phyloP scores from a whole-genome alignment of 805 yeast genomes.

The Nadsonia fulvescens region DNA sequence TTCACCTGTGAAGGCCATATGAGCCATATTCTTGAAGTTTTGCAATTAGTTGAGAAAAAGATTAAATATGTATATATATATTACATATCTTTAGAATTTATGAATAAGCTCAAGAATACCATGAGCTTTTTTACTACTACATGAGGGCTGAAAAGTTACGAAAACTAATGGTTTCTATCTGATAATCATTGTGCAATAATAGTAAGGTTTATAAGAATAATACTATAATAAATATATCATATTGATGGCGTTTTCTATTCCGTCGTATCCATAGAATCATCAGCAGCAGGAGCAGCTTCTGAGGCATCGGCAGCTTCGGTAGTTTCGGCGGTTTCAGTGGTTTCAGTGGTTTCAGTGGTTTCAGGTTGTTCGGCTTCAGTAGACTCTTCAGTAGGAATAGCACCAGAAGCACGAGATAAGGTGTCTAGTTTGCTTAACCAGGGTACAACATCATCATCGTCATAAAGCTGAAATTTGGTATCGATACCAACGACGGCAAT shows the following conservation, averaged over 20 bases:
- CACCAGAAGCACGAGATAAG: slow-evolving; percentile 34
- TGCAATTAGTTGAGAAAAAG: too few species aligned
- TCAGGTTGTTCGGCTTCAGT: slow-evolving; percentile 10
- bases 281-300: background rate
- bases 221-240: background rate
- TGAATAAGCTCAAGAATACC: too few species aligned
- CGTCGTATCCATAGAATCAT: slow-evolving; percentile 6
- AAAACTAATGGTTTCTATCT: too few species aligned
- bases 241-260: slow-evolving; percentile 3
- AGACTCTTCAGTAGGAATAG: slow-evolving; percentile 13
- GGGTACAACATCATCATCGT: slow-evolving; percentile 70
- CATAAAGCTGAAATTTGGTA: slow-evolving; percentile 55
- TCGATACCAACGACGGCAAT: slow-evolving; percentile 86
- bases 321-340: slow-evolving; percentile 3
- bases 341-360: slow-evolving; percentile 3
- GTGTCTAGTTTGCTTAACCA: slow-evolving; percentile 67
- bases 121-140: too few species aligned
- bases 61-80: too few species aligned
- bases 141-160: too few species aligned
- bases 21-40: too few species aligned
- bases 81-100: too few species aligned
- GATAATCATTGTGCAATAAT: too few species aligned
- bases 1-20: too few species aligned
- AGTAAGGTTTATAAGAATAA: too few species aligned
- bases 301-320: slow-evolving; percentile 5